phyloP scores from a whole-genome alignment of 164 flowering plant genomes.

The Brasenia schreberi region DNA sequence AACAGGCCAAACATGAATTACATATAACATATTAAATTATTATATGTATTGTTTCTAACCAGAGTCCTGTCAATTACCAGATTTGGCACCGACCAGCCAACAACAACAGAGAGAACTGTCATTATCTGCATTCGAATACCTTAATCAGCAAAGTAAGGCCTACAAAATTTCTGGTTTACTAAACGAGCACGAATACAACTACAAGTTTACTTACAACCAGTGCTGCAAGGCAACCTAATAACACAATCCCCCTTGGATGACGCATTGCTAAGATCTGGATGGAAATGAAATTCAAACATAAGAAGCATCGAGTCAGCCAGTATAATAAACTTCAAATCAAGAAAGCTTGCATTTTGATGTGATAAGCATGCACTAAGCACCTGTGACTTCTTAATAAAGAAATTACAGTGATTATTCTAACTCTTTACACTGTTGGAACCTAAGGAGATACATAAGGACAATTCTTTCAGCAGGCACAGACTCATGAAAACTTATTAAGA shows the following conservation, averaged over 20 bases:
- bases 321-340: background rate
- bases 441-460: too few relatives aligned
- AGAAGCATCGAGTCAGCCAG: background rate
- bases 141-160: background rate
- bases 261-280: constrained; percentile 96
- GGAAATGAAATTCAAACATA: constrained; percentile 10
- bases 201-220: constrained; percentile 49
- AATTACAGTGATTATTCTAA: too few relatives aligned
- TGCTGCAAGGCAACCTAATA: constrained; percentile 80
- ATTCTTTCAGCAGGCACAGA: too few relatives aligned
- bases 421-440: too few relatives aligned
- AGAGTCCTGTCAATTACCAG: constrained; percentile 31
- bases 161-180: too few relatives aligned
- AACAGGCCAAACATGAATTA: too few relatives aligned
- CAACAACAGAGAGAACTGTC: constrained; percentile 78
- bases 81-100: constrained; percentile 98
- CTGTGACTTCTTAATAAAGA: too few relatives aligned
- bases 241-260: constrained; percentile 83
- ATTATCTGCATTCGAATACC: constrained; percentile 43
- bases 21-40: too few relatives aligned
- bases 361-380: too few relatives aligned
- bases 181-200: background rate
- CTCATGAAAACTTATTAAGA: too few relatives aligned
- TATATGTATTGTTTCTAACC: background rate
- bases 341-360: background rate